Percentiles rank a stretch among this genome's conserved stretches.
Conservation (phyloP, 495 filamentous ascomycete genomes). For the Cenococcum geophilum region DNA sequence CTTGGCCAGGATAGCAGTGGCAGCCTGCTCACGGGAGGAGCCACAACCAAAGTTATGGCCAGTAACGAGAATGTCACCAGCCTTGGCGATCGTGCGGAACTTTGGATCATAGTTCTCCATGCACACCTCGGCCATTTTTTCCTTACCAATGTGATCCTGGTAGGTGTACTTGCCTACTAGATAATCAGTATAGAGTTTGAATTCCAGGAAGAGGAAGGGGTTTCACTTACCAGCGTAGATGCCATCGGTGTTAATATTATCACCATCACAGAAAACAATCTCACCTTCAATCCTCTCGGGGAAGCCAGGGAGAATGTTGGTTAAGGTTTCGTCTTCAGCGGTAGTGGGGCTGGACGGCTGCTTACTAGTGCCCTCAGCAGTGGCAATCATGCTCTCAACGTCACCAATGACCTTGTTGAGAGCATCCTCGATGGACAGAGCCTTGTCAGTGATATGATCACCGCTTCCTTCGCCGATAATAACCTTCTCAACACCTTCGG, state of each 20-base stretch:
- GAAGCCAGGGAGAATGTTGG: slow-evolving; percentile 64
- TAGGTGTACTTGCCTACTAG: slow-evolving; percentile 88
- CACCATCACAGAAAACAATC: slow-evolving; percentile 63
- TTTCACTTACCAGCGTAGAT: slow-evolving; percentile 97
- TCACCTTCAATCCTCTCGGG: slow-evolving; percentile 59
- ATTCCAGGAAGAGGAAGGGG: too few species aligned
- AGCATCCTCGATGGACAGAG: slow-evolving; percentile 58
- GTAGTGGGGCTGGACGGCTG: too few species aligned
- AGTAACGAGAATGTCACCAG: slow-evolving; percentile 72
- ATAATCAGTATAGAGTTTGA: too few species aligned
- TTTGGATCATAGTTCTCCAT: slow-evolving; percentile 85
- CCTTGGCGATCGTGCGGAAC: slow-evolving; percentile 55
- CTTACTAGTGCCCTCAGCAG: too few species aligned
- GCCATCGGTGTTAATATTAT: slow-evolving; percentile 71
- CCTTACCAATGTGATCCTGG: slow-evolving; percentile 68
- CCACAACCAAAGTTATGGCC: slow-evolving; percentile 94
- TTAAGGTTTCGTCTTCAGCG: slow-evolving; percentile 41
- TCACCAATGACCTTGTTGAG: slow-evolving; percentile 64
- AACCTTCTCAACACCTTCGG: slow-evolving; percentile 67
- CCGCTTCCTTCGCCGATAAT: slow-evolving; percentile 49
- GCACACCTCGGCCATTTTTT: slow-evolving; percentile 79
- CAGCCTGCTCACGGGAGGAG: slow-evolving; percentile 76
- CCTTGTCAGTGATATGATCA: slow-evolving; percentile 57
- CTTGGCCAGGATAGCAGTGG: slow-evolving; percentile 81
- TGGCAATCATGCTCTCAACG: too few species aligned